Base-by-base conservation (phyloP, 1,284 basidiomycete species). In the Phaffia rhodozyma region DNA sequence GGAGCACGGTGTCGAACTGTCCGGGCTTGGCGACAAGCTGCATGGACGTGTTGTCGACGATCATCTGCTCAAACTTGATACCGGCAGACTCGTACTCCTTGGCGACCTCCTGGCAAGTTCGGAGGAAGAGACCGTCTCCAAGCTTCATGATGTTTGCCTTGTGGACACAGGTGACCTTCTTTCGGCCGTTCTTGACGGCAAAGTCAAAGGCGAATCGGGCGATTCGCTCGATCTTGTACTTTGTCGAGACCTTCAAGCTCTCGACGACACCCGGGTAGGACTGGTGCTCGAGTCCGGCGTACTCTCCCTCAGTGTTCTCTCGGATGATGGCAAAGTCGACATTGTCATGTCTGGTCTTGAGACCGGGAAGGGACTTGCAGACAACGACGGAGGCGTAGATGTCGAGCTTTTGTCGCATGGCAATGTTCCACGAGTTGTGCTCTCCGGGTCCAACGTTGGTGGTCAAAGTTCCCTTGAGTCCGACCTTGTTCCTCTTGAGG, bases 131-230 rank as follows among this genome's bases (percentile, higher is more conserved):
- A 79, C 96, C 96, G 75, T 98, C 96, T 76, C 93, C 94, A 71
- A 98, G 86, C 79, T 98, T 98, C 96, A 98, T 98, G 81, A 99
- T 98, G 82, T 98, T 98, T 74, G 96, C 96, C 80, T 99, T 99
- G 86, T 99, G 96, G 58, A 99, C 93, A 75, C 93, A 97, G 63
- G 96, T 98, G 71, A 99, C 96, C 87, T 94, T 97, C 90, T 97
- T 97, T 78, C 94, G 86, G 78, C 89, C 85, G 81, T 98, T 99
- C 83, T 97, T 97, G 73, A 97, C 80, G 57, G 96, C 96, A 78
- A 97, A 98, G 79, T 99, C 94, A 73, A 99, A 98, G 5, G 96
- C 96, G 75, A 98, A 98, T 63, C 96, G 86, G 49, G 86, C 85
- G 72, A 99, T 98, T 69, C 96, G 88, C 78, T 99, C 96, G 21